phyloP scores from a whole-genome alignment of 371 early-diverging fungal genomes.

The Zancudomyces culisetae region DNA sequence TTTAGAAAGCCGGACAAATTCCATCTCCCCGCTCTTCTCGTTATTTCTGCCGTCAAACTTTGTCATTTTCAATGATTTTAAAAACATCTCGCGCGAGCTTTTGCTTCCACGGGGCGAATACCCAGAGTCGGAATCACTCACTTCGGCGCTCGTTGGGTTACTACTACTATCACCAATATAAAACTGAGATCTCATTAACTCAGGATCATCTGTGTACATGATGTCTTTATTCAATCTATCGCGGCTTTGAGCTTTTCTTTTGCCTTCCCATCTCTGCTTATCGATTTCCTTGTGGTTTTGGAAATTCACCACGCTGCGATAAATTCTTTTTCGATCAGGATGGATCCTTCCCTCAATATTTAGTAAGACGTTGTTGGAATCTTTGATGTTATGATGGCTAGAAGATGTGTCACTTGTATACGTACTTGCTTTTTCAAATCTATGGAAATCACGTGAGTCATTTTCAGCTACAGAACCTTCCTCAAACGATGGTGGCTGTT shows the following conservation, averaged over 20 bases:
- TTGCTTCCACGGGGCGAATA: conserved; percentile 5
- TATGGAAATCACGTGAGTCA: not conserved
- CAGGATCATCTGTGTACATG: too few relatives aligned
- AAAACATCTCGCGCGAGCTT: not conserved
- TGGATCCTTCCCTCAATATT: too few relatives aligned
- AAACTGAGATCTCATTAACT: not conserved
- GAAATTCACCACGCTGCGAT: not conserved
- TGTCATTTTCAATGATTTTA: conserved; percentile 1
- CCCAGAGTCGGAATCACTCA: conserved; percentile 8
- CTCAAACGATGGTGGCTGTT: not conserved
- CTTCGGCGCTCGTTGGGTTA: not conserved
- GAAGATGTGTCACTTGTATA: too few relatives aligned
- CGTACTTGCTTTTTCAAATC: not conserved
- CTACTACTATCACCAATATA: conserved; percentile 3
- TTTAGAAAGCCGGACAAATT: too few relatives aligned
- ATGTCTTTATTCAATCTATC: not conserved
- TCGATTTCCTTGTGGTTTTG: not conserved
- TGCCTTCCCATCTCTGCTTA: too few relatives aligned
- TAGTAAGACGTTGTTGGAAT: too few relatives aligned
- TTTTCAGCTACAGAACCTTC: not conserved
- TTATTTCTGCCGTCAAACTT: not conserved
- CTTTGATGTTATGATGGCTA: too few relatives aligned
- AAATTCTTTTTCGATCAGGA: not conserved
- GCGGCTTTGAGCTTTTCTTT: not conserved
- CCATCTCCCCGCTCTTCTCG: too few relatives aligned